phyloP scores from a whole-genome alignment of 2,329 filamentous ascomycete species.

The Teratosphaeriaceae sp. region DNA sequence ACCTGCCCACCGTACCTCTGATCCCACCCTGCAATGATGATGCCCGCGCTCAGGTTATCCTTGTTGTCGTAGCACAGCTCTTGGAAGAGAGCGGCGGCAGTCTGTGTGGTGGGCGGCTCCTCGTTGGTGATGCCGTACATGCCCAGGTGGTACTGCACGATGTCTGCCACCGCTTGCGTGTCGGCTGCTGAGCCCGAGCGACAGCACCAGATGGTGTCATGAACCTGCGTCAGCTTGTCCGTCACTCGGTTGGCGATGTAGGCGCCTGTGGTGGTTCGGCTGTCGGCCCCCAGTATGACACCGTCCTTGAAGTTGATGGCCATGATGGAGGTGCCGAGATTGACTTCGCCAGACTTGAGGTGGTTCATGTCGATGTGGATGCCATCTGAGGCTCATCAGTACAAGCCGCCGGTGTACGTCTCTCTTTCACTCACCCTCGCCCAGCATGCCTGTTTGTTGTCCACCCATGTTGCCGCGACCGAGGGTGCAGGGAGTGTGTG shows the following conservation, averaged over 20 bases:
- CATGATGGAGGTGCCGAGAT: conserved; percentile 99
- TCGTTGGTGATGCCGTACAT: conserved; percentile 88
- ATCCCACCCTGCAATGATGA: conserved; percentile 99
- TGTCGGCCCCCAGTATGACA: conserved; percentile 96
- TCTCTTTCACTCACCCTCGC: conserved; percentile 29
- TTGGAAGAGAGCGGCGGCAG: conserved; percentile 91
- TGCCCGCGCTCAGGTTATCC: conserved; percentile 82
- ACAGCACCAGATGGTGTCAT: conserved; percentile 99
- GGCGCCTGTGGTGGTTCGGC: conserved; percentile 90
- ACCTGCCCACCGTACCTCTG: conserved; percentile 92
- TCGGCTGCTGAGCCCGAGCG: conserved; percentile 95
- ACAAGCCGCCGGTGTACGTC: neutral
- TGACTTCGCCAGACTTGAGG: conserved; percentile 97
- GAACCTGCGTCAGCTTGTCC: conserved; percentile 96
- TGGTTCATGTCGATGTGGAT: conserved; percentile 99
- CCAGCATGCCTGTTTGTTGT: conserved; percentile 36
- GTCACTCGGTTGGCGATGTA: conserved; percentile 99
- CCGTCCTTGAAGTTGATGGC: conserved; percentile 98
- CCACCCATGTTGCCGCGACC: too few species aligned
- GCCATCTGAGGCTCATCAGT: conserved; percentile 61
- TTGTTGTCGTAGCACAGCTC: conserved; percentile 98
- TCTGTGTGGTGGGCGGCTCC: conserved; percentile 87
- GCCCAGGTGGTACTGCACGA: conserved; percentile 92
- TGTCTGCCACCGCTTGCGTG: conserved; percentile 95
- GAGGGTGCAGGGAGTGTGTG: too few species aligned